Base-by-base conservation (phyloP, 2,329 filamentous ascomycete genomes). In the Verticillium nonalfalfae region DNA sequence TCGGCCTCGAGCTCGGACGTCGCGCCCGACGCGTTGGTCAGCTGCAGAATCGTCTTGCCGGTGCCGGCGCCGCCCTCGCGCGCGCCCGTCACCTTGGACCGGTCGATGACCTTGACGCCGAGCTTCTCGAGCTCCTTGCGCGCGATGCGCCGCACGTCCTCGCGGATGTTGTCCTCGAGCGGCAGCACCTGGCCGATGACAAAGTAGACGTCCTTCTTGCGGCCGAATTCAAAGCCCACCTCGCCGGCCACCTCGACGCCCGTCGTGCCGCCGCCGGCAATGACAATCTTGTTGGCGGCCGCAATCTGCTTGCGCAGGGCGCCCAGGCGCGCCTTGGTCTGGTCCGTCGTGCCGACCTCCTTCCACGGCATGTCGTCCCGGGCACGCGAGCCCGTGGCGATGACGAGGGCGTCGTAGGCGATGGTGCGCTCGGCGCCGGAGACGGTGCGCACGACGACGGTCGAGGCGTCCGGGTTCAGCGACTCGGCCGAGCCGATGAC, bases 211-310 rank as follows among this genome's bases (percentile, higher is more conserved):
- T 80, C 71, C 72, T 85, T 85, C 21, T 67, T 69, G 35, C 76
- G 74, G 3, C 74, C 75, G 66, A 80, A 84, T 66, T 77, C 75
- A 18, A 74, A 75, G 9, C 76, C 82, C 33, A 85, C 76, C 71
- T 85, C 82, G 45, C 78, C 82, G 4, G 76, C 78, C 9, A 79
- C 72, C 70, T 85, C 82, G 36, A 79, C 70, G 26, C 82, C 82
- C 0, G 81, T 84, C 21, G 74, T 57, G 26, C 82, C 82, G 9
- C 77, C 82, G 40, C 83, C 82, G 15, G 75, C 81, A 3, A 85
- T 73, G 58, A 85, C 79, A 62, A 85, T 78, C 33, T 75, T 78
- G 61, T 75, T 71, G 14, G 82, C 81, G 10, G 68, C 64, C 13
- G 71, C 67, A 64, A 85, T 75, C 55, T 73, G 67, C 1, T 68